Base-by-base conservation (phyloP, 306 rosid genomes). In the Lathyrus oleraceus region DNA sequence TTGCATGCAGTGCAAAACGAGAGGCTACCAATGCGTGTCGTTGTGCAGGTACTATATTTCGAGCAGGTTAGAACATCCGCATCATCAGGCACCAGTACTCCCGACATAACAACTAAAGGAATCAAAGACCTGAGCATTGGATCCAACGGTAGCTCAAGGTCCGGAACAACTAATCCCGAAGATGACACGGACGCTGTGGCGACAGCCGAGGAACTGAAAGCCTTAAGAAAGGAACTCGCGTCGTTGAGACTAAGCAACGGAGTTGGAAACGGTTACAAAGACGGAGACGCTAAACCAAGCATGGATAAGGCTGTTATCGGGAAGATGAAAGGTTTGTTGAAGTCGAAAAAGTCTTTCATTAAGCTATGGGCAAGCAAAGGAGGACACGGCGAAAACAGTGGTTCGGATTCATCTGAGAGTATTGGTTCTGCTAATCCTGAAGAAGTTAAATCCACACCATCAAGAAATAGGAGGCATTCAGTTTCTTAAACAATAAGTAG, bases 1-100 rank as follows among this genome's bases (percentile, higher is more conserved):
- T 54, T 87, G 88, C 99, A 95, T 14, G 99, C 95, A 0, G 91
- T 95, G 70, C 99, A 91, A 78, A 95, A 95, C 5, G 99, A 95
- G 90, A 85, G 99, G 79, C 92, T 95, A 4, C 99, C 99, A 0
- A 61, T 91, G 79, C 95, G 99, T 0, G 96, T 95, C 8, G 92
- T 95, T 6, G 96, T 95, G 84, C 99, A 95, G 82, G 91, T 95
- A 70, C 88, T 95, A 67, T 91, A 87, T 61, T 95, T 95, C 13
- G 99, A 91, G 89, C 99, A 95, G 73, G 89, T 91, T 15, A 85
- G 96, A 67, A 83, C 85, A 1, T 81, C 95, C 0, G 84, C 86
- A 36, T 84, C 92, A 57, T 95, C 99, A 0, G 99, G 99, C 49
- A 79, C 89, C 65, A 91, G 92, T 91, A 95, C 99, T 30, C 97